Evolutionary conservation across 257 asterid species (phyloP).

Genomic region (Cinchona pubescens): DNA sequence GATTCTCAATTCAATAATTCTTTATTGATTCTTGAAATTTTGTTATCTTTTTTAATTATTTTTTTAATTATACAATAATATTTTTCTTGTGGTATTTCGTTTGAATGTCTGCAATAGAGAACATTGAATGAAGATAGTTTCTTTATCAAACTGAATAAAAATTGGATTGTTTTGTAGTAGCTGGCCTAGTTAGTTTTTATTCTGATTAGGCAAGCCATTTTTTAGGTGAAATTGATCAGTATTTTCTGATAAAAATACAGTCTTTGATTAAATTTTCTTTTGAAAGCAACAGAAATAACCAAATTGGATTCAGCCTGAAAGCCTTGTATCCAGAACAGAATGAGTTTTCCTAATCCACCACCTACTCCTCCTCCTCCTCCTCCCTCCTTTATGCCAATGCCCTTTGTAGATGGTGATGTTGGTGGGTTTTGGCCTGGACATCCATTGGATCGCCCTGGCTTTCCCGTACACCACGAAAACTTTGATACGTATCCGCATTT

Average conservation of each 20-base stretch:
- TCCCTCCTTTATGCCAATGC: constrained; percentile 26
- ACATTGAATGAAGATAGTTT: neutral
- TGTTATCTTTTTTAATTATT: too few relatives aligned
- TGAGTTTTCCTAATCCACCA: constrained; percentile 65
- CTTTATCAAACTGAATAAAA: neutral
- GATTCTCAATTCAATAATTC: too few relatives aligned
- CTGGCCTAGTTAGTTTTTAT: too few relatives aligned
- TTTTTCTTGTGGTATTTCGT: too few relatives aligned
- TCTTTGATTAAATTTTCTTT: neutral
- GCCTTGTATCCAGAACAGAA: constrained; percentile 6
- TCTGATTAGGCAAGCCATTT: neutral
- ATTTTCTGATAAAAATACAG: neutral
- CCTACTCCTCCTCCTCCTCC: constrained; percentile 23
- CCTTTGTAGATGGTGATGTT: constrained; percentile 37
- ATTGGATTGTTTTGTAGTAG: too few relatives aligned
- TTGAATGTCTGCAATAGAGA: too few relatives aligned
- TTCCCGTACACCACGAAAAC: constrained; percentile 27
- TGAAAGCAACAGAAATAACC: neutral
- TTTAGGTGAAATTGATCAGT: neutral
- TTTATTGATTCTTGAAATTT: too few relatives aligned
- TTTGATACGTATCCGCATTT: constrained; percentile 32
- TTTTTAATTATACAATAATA: too few relatives aligned
- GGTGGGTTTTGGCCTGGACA: constrained; percentile 41
- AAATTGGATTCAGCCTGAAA: neutral
- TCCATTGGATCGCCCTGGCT: constrained; percentile 21